These are phyloP conservation scores for Monotropa hypopitys DNA, from an alignment of 179 eudicot species.

Conservation along the genomic window DNA sequence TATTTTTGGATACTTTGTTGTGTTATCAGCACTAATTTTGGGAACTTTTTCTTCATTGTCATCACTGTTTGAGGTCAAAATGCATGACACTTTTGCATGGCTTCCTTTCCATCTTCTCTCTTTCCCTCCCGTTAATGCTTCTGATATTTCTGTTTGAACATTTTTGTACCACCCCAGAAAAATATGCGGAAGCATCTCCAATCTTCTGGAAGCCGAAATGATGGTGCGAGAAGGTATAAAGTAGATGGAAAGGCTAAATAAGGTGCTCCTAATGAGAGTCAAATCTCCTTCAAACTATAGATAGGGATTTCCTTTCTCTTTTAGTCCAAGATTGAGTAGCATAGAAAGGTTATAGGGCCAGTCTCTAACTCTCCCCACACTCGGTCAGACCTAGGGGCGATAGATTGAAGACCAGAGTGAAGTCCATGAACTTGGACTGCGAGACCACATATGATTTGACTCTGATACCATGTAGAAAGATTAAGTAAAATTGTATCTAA, in stretches of 20 bases:
- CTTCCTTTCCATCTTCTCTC: not conserved
- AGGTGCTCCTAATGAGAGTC: not conserved
- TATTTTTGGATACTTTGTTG: not conserved
- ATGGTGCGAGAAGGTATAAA: not conserved
- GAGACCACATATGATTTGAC: not conserved
- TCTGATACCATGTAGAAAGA: not conserved
- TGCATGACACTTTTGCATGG: not conserved
- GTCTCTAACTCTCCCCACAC: not conserved
- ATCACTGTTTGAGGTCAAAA: not conserved
- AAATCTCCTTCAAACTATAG: not conserved
- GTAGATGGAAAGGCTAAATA: not conserved
- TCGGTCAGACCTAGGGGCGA: not conserved
- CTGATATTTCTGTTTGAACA: not conserved
- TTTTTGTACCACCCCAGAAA: not conserved
- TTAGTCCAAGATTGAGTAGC: not conserved
- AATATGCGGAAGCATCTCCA: not conserved
- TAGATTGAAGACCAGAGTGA: not conserved
- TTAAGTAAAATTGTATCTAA: not conserved
- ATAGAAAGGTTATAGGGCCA: not conserved
- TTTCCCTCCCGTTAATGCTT: not conserved
- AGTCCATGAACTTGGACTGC: not conserved
- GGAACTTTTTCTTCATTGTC: not conserved
- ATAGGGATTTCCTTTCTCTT: not conserved
- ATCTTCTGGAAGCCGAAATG: not conserved
- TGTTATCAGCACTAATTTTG: not conserved